Base-by-base conservation (phyloP, 2,329 filamentous ascomycete species). In the Fusarium oxysporum region DNA sequence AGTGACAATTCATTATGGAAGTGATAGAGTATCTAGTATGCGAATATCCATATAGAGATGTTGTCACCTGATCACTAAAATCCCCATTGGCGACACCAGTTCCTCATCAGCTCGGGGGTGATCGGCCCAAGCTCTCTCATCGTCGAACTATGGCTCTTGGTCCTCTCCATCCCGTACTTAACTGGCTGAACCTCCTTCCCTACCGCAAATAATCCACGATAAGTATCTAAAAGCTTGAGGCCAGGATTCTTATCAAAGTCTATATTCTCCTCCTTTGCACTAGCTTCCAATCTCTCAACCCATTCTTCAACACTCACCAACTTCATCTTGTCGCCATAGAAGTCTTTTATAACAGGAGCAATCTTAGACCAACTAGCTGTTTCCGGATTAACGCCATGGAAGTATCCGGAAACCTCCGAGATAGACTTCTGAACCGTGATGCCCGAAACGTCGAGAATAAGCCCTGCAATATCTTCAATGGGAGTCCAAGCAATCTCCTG, bases 11-110 rank as follows among this genome's bases (percentile, higher is more conserved):
- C 21, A 28, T 47, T 47, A 0, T 16, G 6, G 8, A 7, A 21
- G 7, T 14, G 6, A n/a, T 21, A 21, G 6, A 6, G 17, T 19
- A 28, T 1, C 25, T 45, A 44, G 23, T 17, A 21, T 40, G 19
- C 12, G 10, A 33, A 21, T 12, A 8, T 12, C 4, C 10, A 40
- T 21, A 13, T 23, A 23, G 9, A 32, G 4, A 11, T 48, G 6
- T 11, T 10, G 7, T 10, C 3, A 19, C 13, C 11, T 2, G 3
- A 2, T 3, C 3, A 7, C 30, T 51, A 51, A 37, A 53, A 53
- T 0, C 48, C 48, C 65, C 65, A 68, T 23, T 68, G 65, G 8
- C 55, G 63, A 48, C 65, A 68, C 65, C 65, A 68, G 17, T 68
- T 68, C 0, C 3, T 37, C 17, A 68, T 54, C 3, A 68, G 11